Base-by-base conservation (phyloP, 2,329 filamentous ascomycete species). In the Pseudopyricularia cyperi region DNA sequence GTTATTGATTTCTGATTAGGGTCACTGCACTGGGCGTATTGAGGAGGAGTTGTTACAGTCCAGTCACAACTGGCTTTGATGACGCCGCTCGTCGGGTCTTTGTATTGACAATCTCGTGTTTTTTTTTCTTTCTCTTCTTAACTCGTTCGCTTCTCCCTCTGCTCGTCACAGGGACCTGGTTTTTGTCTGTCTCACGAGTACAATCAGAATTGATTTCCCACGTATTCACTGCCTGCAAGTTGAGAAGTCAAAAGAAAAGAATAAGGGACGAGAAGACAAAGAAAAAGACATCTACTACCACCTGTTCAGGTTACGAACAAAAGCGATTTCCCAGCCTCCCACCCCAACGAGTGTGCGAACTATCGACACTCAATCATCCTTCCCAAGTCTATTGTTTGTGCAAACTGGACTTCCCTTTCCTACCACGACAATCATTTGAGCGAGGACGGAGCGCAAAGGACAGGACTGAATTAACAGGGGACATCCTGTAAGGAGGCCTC, bases 201-300 rank as follows among this genome's bases (percentile, higher is more conserved):
- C 69, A 74, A 74, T 74, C 70, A 74, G 66, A 75, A 75, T 75
- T 75, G 69, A 75, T 69, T 72, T 69, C 50, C 52, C 57, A 37
- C 54, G 53, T 57, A 57, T 59, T 58, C 54, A 59, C 54, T 56
- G 56, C 57, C 55, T 62, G 58, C 61, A 62, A 60, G 57, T 59
- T 65, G 58, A 63, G 62, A 63, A 66, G n/a, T 68, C 63, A 64
- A 65, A 58, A 61, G 63, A 64, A 63, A 61, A 46, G 57, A 55
- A 56, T 59, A 58, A 54, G 55, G 58, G 54, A 53, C 46, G 52
- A 54, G 50, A 57, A 55, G 53, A 57, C 51, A 46, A 57, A 55
- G 22, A 56, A 56, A 52, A 54, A 56, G 39, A n/a, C 22, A 47
- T 30, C 30, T 55, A 50, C 49, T 52, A 42, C 37, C 5, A 42